A percentile compares a stretch with the other conserved stretches of the same genome.
Conservation (phyloP, 2,329 filamentous ascomycete species). For the Alternaria metachromatica region DNA sequence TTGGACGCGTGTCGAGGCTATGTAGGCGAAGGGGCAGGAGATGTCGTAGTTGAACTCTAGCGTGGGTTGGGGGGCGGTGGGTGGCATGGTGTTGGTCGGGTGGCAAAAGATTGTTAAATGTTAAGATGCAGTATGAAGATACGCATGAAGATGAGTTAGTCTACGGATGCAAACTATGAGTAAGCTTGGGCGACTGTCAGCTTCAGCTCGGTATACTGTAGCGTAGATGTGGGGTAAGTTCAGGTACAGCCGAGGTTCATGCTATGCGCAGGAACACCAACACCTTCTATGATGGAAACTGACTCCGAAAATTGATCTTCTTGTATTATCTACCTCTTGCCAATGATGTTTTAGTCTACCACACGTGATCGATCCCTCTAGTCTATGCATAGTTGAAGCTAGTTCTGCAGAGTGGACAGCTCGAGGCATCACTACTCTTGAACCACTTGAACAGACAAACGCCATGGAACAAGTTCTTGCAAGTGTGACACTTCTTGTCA, state of each 20-base stretch:
- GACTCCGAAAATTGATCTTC: not conserved
- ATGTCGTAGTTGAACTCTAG: slow-evolving; percentile 45
- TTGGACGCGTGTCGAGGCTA: slow-evolving; percentile 43
- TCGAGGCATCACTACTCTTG: slow-evolving; percentile 87
- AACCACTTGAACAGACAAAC: slow-evolving; percentile 97
- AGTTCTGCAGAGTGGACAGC: slow-evolving; percentile 91
- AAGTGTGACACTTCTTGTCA: slow-evolving; percentile 89
- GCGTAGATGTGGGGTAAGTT: slow-evolving; percentile 5
- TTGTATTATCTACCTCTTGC: not conserved
- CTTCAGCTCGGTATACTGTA: slow-evolving; percentile 4
- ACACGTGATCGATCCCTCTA: not conserved
- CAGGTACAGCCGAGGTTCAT: slow-evolving; percentile 11
- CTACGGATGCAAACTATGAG: not conserved
- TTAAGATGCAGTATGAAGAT: not conserved
- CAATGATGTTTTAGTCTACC: not conserved
- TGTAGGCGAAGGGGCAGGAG: slow-evolving; percentile 49
- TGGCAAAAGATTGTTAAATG: accelerated
- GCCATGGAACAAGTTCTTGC: slow-evolving; percentile 91
- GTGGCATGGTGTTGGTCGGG: not conserved
- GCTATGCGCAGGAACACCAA: not conserved
- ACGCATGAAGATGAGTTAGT: not conserved
- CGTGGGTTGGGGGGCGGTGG: not conserved
- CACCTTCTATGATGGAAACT: no score
- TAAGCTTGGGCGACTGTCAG: not conserved
- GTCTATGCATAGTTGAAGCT: slow-evolving; percentile 70